Evolutionary conservation across 2,329 filamentous ascomycete species (phyloP).

Genomic region (Nemania sp.): DNA sequence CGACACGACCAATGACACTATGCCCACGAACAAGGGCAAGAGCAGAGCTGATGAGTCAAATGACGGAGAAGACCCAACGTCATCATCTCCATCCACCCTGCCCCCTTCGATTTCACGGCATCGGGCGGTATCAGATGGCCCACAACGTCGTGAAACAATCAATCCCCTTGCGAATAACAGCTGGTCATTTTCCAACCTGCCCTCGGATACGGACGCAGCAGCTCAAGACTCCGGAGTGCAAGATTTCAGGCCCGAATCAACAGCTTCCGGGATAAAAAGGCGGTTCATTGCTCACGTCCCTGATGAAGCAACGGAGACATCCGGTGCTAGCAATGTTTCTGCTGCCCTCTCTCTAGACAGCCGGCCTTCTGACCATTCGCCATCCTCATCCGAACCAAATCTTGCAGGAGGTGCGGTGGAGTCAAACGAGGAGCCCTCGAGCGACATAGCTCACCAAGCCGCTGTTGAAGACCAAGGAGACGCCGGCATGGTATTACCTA

Average conservation of each 20-base stretch:
- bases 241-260: neutral
- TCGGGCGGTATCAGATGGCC: constrained; percentile 62
- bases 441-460: neutral
- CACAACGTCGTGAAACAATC: constrained; percentile 47
- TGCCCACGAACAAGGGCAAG: constrained; percentile 32
- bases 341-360: neutral
- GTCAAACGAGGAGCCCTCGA: neutral
- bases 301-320: neutral
- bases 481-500: neutral
- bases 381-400: neutral
- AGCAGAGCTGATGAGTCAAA: constrained; percentile 17
- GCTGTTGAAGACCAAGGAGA: constrained; percentile 2
- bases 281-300: neutral
- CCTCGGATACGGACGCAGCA: neutral
- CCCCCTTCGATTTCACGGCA: constrained; percentile 44
- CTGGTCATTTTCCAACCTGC: constrained; percentile 57
- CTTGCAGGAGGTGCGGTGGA: neutral
- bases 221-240: neutral
- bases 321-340: constrained; percentile 2
- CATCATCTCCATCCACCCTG: constrained; percentile 2
- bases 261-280: neutral
- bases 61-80: constrained; percentile 3
- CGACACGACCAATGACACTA: constrained; percentile 13
- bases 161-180: constrained; percentile 63
- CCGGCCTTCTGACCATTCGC: neutral